Percentiles rank a stretch among this genome's conserved stretches.
phyloP scores from a whole-genome alignment of 257 asterid genomes.

The Nicotiana otophora region DNA sequence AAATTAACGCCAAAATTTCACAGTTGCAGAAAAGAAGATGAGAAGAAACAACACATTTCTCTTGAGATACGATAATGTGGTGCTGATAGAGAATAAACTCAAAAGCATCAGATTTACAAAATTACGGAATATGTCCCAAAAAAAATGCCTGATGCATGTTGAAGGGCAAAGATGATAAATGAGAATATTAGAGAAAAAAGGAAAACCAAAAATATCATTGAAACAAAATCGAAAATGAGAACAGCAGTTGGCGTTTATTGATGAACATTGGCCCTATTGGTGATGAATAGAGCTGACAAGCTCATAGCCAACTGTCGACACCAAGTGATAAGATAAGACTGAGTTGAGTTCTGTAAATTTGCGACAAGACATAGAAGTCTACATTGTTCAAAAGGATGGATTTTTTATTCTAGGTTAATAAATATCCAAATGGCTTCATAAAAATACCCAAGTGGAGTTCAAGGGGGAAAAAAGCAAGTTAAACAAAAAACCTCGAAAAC shows the following conservation, averaged over 20 bases:
- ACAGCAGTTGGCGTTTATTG: neutral
- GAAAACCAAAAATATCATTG: neutral
- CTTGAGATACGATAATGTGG: neutral
- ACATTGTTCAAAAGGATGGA: neutral
- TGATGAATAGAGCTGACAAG: neutral
- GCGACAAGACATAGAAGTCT: neutral
- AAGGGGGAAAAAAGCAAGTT: conserved; percentile 1
- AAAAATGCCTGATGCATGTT: neutral
- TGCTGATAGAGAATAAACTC: neutral
- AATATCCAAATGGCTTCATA: neutral
- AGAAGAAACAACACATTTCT: neutral
- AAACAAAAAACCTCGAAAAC: conserved; percentile 78
- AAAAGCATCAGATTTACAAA: neutral
- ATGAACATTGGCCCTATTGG: neutral
- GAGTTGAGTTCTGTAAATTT: neutral
- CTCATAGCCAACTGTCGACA: neutral
- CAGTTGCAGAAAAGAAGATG: neutral
- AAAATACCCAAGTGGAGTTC: neutral
- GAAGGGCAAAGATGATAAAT: neutral
- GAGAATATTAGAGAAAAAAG: neutral
- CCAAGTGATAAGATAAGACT: neutral
- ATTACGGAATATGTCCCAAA: neutral
- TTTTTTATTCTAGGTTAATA: neutral
- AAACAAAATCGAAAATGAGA: neutral
- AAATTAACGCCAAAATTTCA: neutral